These are phyloP conservation scores for Arthroderma sp. DNA, from an alignment of 2,329 filamentous ascomycete species.

Conservation along the genomic window DNA sequence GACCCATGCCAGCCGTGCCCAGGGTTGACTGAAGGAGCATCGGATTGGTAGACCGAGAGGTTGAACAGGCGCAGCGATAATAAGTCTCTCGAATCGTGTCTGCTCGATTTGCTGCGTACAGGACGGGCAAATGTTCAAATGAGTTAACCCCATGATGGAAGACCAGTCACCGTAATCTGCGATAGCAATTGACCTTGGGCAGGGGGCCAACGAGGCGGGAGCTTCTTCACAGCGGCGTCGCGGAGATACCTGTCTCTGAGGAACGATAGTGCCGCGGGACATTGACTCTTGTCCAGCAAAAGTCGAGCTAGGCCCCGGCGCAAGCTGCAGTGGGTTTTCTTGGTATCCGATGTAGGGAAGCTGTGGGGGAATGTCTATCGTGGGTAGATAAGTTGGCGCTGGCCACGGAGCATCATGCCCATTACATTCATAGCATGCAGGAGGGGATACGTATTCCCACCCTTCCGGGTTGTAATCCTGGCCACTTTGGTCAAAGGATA, in stretches of 20 bases:
- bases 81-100: constrained; percentile 55
- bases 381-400: not conserved
- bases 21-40: constrained; percentile 71
- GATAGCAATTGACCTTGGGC: constrained; percentile 52
- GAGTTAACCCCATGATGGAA: constrained; percentile 56
- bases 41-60: constrained; percentile 47
- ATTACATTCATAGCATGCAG: not conserved
- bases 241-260: not conserved
- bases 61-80: constrained; percentile 50
- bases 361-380: not conserved
- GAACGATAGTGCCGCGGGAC: not conserved
- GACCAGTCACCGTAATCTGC: constrained; percentile 66
- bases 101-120: constrained; percentile 64
- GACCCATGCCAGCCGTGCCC: constrained; percentile 76
- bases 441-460: not conserved
- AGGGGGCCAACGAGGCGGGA: constrained; percentile 46
- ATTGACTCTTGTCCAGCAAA: not conserved
- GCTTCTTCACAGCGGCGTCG: constrained; percentile 8
- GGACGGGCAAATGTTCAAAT: constrained; percentile 69
- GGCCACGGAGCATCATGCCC: not conserved
- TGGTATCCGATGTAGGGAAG: not conserved
- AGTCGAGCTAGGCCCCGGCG: not conserved
- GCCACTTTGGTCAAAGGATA: not conserved
- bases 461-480: not conserved
- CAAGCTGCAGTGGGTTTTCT: not conserved